A percentile compares a stretch with the other conserved stretches of the same genome.
Conservation (phyloP, 2,329 filamentous ascomycete genomes). For the Exophiala oligosperma region DNA sequence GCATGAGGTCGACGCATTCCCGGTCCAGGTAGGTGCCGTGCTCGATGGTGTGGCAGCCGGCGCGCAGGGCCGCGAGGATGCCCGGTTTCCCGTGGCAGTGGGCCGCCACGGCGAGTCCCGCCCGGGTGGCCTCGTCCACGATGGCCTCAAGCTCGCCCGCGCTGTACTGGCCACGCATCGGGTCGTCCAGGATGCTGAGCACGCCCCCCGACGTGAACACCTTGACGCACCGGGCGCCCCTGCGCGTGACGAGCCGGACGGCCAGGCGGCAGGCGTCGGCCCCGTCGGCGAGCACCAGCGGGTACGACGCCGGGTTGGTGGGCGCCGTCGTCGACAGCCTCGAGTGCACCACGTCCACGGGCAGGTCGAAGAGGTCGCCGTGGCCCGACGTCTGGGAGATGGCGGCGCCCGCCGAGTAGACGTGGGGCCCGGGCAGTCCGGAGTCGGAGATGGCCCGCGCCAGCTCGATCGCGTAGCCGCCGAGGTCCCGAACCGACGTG, state of each 20-base stretch:
- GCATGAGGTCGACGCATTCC: slow-evolving; percentile 47
- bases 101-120: slow-evolving; percentile 43
- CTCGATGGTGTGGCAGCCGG: slow-evolving; percentile 50
- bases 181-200: slow-evolving; percentile 45
- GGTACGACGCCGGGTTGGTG: slow-evolving; percentile 16
- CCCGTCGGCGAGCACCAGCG: slow-evolving; percentile 44
- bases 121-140: slow-evolving; percentile 45
- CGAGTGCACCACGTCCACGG: background rate
- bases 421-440: slow-evolving; percentile 48
- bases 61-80: slow-evolving; percentile 47
- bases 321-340: slow-evolving; percentile 1
- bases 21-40: slow-evolving; percentile 51
- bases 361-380: slow-evolving; percentile 36
- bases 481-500: slow-evolving; percentile 53
- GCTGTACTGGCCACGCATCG: slow-evolving; percentile 46
- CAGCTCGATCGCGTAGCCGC: slow-evolving; percentile 49
- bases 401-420: slow-evolving; percentile 48
- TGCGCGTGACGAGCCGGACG: slow-evolving; percentile 46
- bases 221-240: slow-evolving; percentile 53
- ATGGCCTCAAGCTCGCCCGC: slow-evolving; percentile 46
- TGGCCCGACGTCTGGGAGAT: slow-evolving; percentile 53
- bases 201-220: slow-evolving; percentile 48
- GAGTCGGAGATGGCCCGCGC: slow-evolving; percentile 46
- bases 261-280: slow-evolving; percentile 46
- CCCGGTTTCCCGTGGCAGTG: slow-evolving; percentile 50